These are phyloP conservation scores for Puccinia horiana DNA, from an alignment of 1,284 basidiomycete species.

Conservation along the genomic window DNA sequence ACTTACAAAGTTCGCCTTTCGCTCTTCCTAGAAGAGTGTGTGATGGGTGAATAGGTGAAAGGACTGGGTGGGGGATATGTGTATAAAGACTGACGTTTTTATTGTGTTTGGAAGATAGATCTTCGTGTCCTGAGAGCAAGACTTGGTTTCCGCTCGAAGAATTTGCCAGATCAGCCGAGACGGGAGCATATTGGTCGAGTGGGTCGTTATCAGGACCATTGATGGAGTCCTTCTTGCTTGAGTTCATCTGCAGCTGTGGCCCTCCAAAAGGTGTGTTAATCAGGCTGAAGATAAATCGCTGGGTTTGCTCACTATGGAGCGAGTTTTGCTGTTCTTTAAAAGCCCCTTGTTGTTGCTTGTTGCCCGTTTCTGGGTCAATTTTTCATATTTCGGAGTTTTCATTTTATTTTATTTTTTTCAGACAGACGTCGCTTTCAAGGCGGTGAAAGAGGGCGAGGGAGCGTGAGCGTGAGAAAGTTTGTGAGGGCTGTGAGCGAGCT, in stretches of 20 bases:
- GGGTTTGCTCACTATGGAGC: neutral
- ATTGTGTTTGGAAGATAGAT: neutral
- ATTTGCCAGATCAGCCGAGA: neutral
- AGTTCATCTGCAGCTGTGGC: neutral
- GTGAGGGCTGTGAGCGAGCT: no score
- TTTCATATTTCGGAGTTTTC: no score
- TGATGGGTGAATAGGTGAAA: neutral
- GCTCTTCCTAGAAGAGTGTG: neutral
- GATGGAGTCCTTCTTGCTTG: neutral
- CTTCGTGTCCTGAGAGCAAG: neutral
- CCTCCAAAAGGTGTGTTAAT: neutral
- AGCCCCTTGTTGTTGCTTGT: no score
- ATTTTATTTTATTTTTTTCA: no score
- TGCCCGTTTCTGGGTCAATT: no score
- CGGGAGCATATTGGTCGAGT: neutral
- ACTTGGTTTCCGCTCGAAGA: neutral
- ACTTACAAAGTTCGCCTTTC: slow-evolving; percentile 18
- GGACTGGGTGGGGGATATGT: neutral
- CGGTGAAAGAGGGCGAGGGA: no score
- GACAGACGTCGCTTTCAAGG: no score
- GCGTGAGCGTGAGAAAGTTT: no score
- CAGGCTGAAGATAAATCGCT: neutral
- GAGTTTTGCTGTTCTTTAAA: no score
- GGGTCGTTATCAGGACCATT: neutral
- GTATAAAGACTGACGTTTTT: neutral